A percentile compares a stretch with the other conserved stretches of the same genome.
phyloP scores from a whole-genome alignment of 176 grass and related monocot species.

The Tillandsia fasciculata region DNA sequence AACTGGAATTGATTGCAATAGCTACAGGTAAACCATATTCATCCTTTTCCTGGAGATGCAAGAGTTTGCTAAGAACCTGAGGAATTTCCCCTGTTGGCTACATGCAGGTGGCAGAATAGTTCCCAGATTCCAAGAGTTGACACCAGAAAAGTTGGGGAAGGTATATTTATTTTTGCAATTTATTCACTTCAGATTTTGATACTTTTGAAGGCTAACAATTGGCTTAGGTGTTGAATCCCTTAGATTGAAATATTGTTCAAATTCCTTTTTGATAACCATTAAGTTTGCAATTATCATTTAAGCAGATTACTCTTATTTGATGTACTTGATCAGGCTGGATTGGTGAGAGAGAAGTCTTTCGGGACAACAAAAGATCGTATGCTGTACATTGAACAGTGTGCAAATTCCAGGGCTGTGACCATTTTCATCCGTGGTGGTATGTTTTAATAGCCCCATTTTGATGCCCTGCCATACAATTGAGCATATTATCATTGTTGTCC shows the following conservation, averaged over 20 bases:
- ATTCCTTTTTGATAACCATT: neutral
- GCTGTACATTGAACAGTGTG: slow-evolving; percentile 85
- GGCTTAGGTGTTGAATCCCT: neutral
- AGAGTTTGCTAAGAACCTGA: neutral
- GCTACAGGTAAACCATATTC: slow-evolving; percentile 58
- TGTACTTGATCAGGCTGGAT: slow-evolving; percentile 55
- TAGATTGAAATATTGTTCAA: too few species aligned
- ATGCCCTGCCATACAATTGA: neutral
- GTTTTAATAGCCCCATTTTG: neutral
- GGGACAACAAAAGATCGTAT: slow-evolving; percentile 81
- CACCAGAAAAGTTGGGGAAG: slow-evolving; percentile 80
- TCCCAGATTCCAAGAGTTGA: slow-evolving; percentile 89
- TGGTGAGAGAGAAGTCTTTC: slow-evolving; percentile 82
- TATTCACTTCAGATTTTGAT: neutral
- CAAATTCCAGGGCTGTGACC: slow-evolving; percentile 80
- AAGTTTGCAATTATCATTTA: neutral
- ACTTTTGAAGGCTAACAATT: neutral
- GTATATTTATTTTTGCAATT: slow-evolving; percentile 28
- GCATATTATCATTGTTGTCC: neutral
- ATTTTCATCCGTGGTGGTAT: slow-evolving; percentile 86
- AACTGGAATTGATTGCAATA: slow-evolving; percentile 96
- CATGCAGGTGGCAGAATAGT: slow-evolving; percentile 84
- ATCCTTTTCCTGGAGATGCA: neutral
- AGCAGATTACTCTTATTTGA: neutral
- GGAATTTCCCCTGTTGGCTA: neutral